Evolutionary conservation across 768 basidiomycete genomes (phyloP).

Genomic region (Cyathus striatus): DNA sequence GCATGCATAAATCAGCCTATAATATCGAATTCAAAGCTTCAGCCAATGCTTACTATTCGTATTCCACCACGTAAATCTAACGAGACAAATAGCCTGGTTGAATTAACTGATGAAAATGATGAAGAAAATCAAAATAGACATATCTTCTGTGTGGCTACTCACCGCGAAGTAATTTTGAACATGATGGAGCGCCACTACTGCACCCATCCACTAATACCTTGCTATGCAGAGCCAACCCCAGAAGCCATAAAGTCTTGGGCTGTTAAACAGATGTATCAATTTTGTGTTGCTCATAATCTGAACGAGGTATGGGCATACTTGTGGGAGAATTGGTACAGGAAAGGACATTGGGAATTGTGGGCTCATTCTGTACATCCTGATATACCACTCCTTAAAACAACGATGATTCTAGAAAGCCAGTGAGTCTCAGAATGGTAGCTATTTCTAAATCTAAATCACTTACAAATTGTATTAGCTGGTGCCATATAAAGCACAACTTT

Average conservation of each 20-base stretch:
- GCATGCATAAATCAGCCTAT: too few relatives aligned
- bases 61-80: too few relatives aligned
- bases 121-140: too few relatives aligned
- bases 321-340: constrained; percentile 14
- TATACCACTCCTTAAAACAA: constrained; percentile 20
- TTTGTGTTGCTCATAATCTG: constrained; percentile 13
- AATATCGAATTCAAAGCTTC: too few relatives aligned
- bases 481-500: constrained; percentile 25
- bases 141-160: too few relatives aligned
- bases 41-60: too few relatives aligned
- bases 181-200: constrained; percentile 18
- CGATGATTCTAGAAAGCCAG: constrained; percentile 24
- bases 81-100: too few relatives aligned
- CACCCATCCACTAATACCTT: constrained; percentile 12
- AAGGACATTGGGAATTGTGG: constrained; percentile 21
- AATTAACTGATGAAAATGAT: too few relatives aligned
- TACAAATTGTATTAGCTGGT: constrained; percentile 18
- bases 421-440: constrained; percentile 7
- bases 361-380: constrained; percentile 9
- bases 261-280: constrained; percentile 16
- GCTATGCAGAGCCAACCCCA: constrained; percentile 7
- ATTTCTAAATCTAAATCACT: constrained; percentile 4
- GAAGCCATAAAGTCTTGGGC: constrained; percentile 13
- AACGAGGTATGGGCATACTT: constrained; percentile 18
- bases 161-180: too few relatives aligned